Base-by-base conservation (phyloP, 2,329 filamentous ascomycete species). In the Hymenoscyphus repandus region DNA sequence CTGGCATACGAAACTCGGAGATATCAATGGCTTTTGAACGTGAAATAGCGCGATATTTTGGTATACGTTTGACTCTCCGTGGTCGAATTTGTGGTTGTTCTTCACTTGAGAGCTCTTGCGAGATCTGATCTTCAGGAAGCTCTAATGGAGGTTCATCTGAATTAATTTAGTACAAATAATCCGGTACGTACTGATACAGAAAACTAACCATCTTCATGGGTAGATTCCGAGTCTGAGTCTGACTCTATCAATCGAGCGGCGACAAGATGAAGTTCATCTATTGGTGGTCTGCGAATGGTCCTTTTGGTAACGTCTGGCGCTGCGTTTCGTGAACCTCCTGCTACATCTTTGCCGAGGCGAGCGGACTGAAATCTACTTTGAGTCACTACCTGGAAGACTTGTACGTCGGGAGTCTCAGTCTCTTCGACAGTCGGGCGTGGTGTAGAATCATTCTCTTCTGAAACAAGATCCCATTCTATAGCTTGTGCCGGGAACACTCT, bases 121-220 rank as follows among this genome's bases (percentile, higher is more conserved):
- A 60, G n/a, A 62, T 60, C 11, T 57, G 58, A 38, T 64, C 61
- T 38, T 60, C 46, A 12, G 55, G 51, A 2, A 63, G 39, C 20
- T 62, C 57, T 12, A 20, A 20, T 18, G 51, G 22, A 27, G 22
- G 47, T 20, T 47, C 17, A 12, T 48, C 56, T 56, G 13, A 17
- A n/a, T 32, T 37, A 17, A 33, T 2, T 22, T 32, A 30, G 34
- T 36, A 40, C 22, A 5, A n/a, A 30, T 4, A 43, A 32, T 4
- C 5, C 10, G 12, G 15, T 13, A 5, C 34, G 10, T 17, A 11
- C 4, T 11, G 18, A 41, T 22, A 13, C n/a, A 41, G 12, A 17
- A 11, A 41, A 43, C 40, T 12, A 9, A 30, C 40, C 5, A 3
- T 43, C 22, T 27, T 30, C 40, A 43, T 12, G 5, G 13, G 10